phyloP scores from a whole-genome alignment of 2,329 filamentous ascomycete genomes.

The Calonectria hongkongensis region DNA sequence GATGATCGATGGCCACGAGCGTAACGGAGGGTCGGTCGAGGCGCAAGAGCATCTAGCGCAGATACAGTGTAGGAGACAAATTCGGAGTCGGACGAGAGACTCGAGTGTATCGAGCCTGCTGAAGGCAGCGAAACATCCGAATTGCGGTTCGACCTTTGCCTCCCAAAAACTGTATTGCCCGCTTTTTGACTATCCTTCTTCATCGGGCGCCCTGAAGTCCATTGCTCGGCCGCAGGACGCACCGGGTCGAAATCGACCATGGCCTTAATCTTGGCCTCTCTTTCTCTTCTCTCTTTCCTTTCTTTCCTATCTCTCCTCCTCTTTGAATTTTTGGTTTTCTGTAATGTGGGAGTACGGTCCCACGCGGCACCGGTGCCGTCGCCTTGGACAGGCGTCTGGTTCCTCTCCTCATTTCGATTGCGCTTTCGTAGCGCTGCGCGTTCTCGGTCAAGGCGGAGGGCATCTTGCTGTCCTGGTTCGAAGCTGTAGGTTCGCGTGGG shows the following conservation, averaged over 20 bases:
- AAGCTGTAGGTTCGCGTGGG: slow-evolving; percentile 75
- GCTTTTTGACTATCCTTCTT: slow-evolving; percentile 80
- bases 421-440: slow-evolving; percentile 46
- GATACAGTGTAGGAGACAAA: slow-evolving; percentile 85
- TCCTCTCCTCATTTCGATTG: slow-evolving; percentile 48
- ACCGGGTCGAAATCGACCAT: slow-evolving; percentile 84
- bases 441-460: slow-evolving; percentile 64
- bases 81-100: slow-evolving; percentile 84
- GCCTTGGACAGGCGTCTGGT: slow-evolving; percentile 38
- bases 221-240: slow-evolving; percentile 76
- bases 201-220: slow-evolving; percentile 75
- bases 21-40: slow-evolving; percentile 88
- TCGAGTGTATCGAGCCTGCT: slow-evolving; percentile 84
- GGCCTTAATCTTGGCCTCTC: slow-evolving; percentile 91
- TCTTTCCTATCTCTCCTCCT: slow-evolving; percentile 85
- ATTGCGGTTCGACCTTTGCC: slow-evolving; percentile 75
- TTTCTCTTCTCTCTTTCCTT: slow-evolving; percentile 84
- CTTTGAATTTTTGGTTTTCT: slow-evolving; percentile 77
- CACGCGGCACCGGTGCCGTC: slow-evolving; percentile 48
- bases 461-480: slow-evolving; percentile 75
- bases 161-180: slow-evolving; percentile 69
- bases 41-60: slow-evolving; percentile 86
- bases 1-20: slow-evolving; percentile 78
- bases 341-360: slow-evolving; percentile 69
- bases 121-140: slow-evolving; percentile 86